Base-by-base conservation (phyloP, 2,329 filamentous ascomycete species). In the Blastomyces silverae region DNA sequence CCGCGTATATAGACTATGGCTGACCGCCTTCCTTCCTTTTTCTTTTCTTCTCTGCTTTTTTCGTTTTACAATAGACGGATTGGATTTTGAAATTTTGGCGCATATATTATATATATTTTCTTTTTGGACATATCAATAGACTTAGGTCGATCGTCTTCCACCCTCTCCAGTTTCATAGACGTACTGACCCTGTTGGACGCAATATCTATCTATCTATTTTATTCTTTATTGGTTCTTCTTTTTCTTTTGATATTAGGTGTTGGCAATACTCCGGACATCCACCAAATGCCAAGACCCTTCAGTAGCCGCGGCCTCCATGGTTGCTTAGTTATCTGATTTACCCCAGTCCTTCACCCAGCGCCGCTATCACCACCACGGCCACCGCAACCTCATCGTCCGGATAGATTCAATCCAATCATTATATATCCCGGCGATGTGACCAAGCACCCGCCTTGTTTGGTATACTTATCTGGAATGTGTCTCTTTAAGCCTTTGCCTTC, bases 391-490 rank as follows among this genome's bases (percentile, higher is more conserved):
- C 46, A 31, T 53, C 50, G 50, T 5, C 22, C 22, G 11, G 22
- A 15, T 28, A 22, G 20, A 52, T 52, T 25, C 6, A 25, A 28
- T 22, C 17, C 17, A 48, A 25, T 25, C 11, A 6, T 5, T 17
- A 28, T 53, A 53, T 53, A 15, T 17, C 25, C 25, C 22, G 50
- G 50, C 50, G 31, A 56, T 39, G 28, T 37, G 31, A 37, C 53
- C 17, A 56, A 61, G 25, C 37, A 44, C 48, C 58, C 39, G 11
- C 31, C 28, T 8, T 22, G 58, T 48, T 13, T n/a, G 34, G 42
- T 25, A 31, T 48, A 48, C 25, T 31, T 20, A 50, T 61, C 58
- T 61, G 58, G 58, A 22, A 61, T 61, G 58, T 50, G 44, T 50
- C 28, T 50, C 22, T 50, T 61, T n/a, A 46, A 22, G 17, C 58